Evolutionary conservation across 2,329 filamentous ascomycete species (phyloP).

Genomic region (Aspergillus quadricinctus): DNA sequence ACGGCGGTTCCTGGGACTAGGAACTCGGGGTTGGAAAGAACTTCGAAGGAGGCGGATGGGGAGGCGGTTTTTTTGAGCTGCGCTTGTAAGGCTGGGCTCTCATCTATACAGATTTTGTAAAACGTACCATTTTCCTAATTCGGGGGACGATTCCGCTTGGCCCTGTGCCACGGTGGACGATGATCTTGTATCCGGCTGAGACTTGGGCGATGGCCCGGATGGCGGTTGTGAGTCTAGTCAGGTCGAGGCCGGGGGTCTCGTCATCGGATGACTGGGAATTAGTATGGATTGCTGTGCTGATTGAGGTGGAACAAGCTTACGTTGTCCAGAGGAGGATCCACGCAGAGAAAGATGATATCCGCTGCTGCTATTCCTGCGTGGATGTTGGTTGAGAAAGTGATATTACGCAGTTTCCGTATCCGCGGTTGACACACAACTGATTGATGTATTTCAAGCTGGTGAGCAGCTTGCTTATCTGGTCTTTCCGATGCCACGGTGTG

Average conservation of each 20-base stretch:
- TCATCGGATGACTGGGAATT: not conserved
- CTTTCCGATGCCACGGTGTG: not conserved
- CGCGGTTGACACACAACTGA: not conserved
- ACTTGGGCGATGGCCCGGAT: conserved; percentile 15
- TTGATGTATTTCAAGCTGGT: not conserved
- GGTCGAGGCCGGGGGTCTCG: not conserved
- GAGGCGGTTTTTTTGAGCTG: conserved; percentile 12
- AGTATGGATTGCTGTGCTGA: not conserved
- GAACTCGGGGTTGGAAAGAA: conserved; percentile 19
- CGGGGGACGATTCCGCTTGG: conserved; percentile 13
- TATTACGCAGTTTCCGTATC: conserved; percentile 10
- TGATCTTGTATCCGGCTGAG: conserved; percentile 15
- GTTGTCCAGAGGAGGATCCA: conserved; percentile 1
- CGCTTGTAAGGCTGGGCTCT: no score
- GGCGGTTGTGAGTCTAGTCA: conserved; percentile 4
- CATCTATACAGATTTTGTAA: no score
- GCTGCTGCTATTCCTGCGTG: conserved; percentile 12
- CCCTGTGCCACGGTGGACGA: conserved; percentile 16
- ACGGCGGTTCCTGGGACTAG: conserved; percentile 13
- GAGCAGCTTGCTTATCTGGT: not conserved
- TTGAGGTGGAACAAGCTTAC: not conserved
- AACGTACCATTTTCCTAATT: conserved; percentile 15
- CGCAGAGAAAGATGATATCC: conserved; percentile 16
- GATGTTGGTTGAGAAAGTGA: conserved; percentile 17
- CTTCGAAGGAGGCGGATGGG: conserved; percentile 14